Conservation (phyloP, 345 rosid genomes). For the Raphanus raphanistrum region DNA sequence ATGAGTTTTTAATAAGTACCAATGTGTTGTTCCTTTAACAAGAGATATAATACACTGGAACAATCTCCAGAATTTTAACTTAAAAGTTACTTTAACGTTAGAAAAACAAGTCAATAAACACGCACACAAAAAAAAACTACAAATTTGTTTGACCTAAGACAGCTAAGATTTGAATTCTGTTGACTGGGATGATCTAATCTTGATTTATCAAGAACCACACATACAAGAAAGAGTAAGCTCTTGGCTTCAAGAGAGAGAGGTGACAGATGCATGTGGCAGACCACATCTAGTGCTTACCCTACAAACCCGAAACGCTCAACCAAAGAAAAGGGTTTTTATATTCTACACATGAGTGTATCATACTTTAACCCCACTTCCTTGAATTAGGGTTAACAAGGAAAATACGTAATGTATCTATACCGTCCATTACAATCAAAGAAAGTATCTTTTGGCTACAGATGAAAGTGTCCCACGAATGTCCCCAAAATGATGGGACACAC, state of each 20-base stretch:
- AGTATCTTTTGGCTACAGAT: constrained; percentile 56
- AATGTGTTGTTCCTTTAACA: constrained; percentile 8
- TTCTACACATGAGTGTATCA: constrained; percentile 40
- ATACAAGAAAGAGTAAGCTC: constrained; percentile 23
- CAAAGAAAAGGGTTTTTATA: constrained; percentile 16
- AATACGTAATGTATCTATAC: constrained; percentile 39
- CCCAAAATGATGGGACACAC: constrained; percentile 53
- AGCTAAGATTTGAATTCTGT: constrained; percentile 16
- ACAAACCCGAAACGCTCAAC: constrained; percentile 34
- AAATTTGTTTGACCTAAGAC: constrained; percentile 30
- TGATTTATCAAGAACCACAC: constrained; percentile 30
- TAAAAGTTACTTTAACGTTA: not conserved
- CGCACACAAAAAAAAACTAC: not conserved
- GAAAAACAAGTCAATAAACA: not conserved
- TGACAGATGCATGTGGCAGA: constrained; percentile 40
- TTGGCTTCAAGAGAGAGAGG: constrained; percentile 12
- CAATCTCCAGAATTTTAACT: not conserved
- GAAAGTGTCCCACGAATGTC: constrained; percentile 75
- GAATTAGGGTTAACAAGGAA: constrained; percentile 40
- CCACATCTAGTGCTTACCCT: constrained; percentile 51
- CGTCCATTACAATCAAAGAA: constrained; percentile 37
- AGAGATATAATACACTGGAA: not conserved
- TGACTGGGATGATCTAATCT: constrained; percentile 35
- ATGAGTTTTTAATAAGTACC: not conserved
- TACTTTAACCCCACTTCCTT: constrained; percentile 43